Evolutionary conservation across 2,329 filamentous ascomycete genomes (phyloP).

Genomic region (Pseudonectria buxi): DNA sequence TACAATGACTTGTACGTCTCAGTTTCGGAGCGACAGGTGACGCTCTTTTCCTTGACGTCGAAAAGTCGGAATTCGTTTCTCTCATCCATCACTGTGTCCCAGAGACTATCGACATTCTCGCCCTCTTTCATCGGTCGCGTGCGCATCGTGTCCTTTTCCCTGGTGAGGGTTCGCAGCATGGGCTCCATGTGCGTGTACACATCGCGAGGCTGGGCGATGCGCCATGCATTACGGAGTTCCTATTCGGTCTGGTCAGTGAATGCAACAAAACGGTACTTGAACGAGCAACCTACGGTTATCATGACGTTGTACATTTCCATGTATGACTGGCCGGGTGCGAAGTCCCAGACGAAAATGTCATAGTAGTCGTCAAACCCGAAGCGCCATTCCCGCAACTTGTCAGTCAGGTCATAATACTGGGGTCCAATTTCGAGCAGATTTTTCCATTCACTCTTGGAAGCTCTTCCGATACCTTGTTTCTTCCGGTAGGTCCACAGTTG

Average conservation of each 20-base stretch:
- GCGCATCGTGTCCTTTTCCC: conserved; percentile 16
- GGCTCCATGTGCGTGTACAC: conserved; percentile 18
- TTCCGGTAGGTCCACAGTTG: conserved; percentile 21
- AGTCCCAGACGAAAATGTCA: conserved; percentile 23
- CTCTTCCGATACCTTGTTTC: conserved; percentile 19
- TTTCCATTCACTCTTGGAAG: conserved; percentile 21
- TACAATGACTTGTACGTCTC: conserved; percentile 9
- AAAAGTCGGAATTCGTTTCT: conserved; percentile 10
- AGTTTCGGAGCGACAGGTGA: conserved; percentile 2
- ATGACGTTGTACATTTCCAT: conserved; percentile 14
- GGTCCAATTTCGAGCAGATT: conserved; percentile 17
- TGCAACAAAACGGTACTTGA: accelerated
- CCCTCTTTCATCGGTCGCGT: conserved; percentile 18
- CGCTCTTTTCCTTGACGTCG: conserved; percentile 1
- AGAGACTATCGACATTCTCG: conserved; percentile 16
- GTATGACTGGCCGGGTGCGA: conserved; percentile 12
- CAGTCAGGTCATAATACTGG: conserved; percentile 17
- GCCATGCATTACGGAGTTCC: conserved; percentile 23
- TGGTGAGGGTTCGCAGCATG: conserved; percentile 14
- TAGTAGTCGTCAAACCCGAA: conserved; percentile 24
- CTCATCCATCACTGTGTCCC: conserved; percentile 16
- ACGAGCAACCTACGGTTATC: conserved; percentile 6
- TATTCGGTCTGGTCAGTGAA: not conserved
- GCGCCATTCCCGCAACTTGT: conserved; percentile 19
- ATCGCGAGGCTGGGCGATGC: conserved; percentile 14